Evolutionary conservation across 2,329 filamentous ascomycete genomes (phyloP).

Genomic region (Bimuria novae-zelandiae): DNA sequence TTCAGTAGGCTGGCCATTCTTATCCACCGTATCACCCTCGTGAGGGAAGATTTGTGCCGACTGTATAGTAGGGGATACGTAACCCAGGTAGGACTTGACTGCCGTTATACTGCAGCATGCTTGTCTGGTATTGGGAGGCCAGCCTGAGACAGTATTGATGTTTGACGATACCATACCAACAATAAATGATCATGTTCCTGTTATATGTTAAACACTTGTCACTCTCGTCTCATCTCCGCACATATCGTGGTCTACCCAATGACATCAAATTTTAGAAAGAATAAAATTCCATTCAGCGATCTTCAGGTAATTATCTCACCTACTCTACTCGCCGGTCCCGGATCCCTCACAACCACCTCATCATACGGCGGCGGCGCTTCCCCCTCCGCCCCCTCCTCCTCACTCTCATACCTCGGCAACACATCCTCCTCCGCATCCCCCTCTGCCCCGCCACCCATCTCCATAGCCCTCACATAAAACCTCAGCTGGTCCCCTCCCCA

Average conservation of each 20-base stretch:
- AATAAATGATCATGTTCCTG: background rate
- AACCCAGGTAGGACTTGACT: background rate
- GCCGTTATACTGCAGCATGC: no score
- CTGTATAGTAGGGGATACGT: background rate
- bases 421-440: background rate
- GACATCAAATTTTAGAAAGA: no score
- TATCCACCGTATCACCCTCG: background rate
- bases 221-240: no score
- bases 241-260: no score
- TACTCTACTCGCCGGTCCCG: background rate
- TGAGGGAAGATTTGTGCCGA: background rate
- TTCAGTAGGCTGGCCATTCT: conserved; percentile 21
- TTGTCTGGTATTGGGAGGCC: no score
- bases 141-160: no score
- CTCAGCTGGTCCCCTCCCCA: background rate
- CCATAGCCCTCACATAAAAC: background rate
- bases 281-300: background rate
- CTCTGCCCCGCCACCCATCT: background rate
- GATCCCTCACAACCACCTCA: background rate
- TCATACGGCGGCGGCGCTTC: background rate
- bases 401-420: background rate
- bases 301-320: background rate
- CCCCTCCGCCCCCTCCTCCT: background rate
- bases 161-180: background rate
- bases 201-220: no score